Conservation (phyloP, 1,139 yeast species). For the Blastobotrys raffinosifermentans region DNA sequence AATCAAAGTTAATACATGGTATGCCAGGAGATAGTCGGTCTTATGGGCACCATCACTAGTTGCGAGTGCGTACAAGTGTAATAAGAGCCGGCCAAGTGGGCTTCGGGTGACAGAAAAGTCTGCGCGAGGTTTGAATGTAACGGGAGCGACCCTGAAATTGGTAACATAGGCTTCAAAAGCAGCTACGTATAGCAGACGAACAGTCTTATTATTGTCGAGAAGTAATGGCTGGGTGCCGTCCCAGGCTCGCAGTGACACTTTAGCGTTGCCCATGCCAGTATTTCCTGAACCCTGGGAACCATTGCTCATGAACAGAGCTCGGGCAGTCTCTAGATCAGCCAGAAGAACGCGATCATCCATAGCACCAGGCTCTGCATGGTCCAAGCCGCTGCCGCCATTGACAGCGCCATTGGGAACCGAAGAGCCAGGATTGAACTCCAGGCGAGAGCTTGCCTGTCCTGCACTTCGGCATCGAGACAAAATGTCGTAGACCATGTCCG, state of each 20-base stretch:
- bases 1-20: slow-evolving; percentile 18
- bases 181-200: slow-evolving; percentile 25
- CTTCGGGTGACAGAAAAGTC: slow-evolving; percentile 19
- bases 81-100: slow-evolving; percentile 20
- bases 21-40: slow-evolving; percentile 16
- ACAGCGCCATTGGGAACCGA: background rate
- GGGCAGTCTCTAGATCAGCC: slow-evolving; percentile 23
- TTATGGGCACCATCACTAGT: slow-evolving; percentile 12
- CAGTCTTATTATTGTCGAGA: slow-evolving; percentile 21
- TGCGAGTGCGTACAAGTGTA: slow-evolving; percentile 15
- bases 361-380: background rate
- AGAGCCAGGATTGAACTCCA: background rate
- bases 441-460: background rate
- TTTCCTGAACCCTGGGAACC: slow-evolving; percentile 1
- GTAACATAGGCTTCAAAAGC: slow-evolving; percentile 23
- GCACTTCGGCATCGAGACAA: slow-evolving; percentile 19
- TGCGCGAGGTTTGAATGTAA: slow-evolving; percentile 3
- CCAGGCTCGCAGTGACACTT: slow-evolving; percentile 29
- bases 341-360: slow-evolving; percentile 10
- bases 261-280: slow-evolving; percentile 10
- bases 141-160: background rate
- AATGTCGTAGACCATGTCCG: slow-evolving; percentile 62
- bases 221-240: slow-evolving; percentile 30
- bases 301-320: background rate
- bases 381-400: background rate